Base-by-base conservation (phyloP, 805 yeast species). In the Wickerhamia fluorescens region DNA sequence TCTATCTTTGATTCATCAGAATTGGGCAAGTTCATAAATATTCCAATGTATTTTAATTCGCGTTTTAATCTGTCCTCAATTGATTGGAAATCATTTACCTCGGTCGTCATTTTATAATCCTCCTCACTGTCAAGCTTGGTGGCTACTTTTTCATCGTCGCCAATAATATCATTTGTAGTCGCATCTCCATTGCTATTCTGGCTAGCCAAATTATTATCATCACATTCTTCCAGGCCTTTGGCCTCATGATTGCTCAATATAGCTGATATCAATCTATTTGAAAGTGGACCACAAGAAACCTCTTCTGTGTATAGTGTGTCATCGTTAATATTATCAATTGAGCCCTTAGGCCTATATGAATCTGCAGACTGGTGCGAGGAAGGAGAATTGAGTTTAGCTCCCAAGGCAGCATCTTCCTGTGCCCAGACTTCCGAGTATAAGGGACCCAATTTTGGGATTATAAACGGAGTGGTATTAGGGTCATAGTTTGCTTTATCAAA, bases 21-120 rank as follows among this genome's bases (percentile, higher is more conserved):
- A n/a, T 39, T 41, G 3, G 62, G 61, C 20, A 62, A 41, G 31
- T 79, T 82, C 76, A 78, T 74, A 45, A 85, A 78, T 3, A 92
- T 85, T 0, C 98, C 98, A 33, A 92, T 85, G 48, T 82, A 86
- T 40, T 83, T 77, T 42, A 92, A 64, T 51, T 92, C 98, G 26
- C 95, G 67, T 49, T 84, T 81, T 33, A 92, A 59, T 20, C 97
- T 61, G 41, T 89, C 95, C 47, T 92, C 99, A 20, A 92, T 69
- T 1, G 88, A 69, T 23, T 70, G 71, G 51, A 85, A 92, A 44
- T 86, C 95, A 73, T 65, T 47, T 57, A 67, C 33, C 47, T 61
- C 50, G 42, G 73, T 36, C 48, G 74, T 40, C 48, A 70, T 8
- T 60, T 53, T 57, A 40, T 49, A 53, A 16, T 58, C 57, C 12